Percentiles rank a stretch among this genome's conserved stretches.
Evolutionary conservation across 2,329 filamentous ascomycete species (phyloP).

Genomic region (Cryphonectria nitschkei): DNA sequence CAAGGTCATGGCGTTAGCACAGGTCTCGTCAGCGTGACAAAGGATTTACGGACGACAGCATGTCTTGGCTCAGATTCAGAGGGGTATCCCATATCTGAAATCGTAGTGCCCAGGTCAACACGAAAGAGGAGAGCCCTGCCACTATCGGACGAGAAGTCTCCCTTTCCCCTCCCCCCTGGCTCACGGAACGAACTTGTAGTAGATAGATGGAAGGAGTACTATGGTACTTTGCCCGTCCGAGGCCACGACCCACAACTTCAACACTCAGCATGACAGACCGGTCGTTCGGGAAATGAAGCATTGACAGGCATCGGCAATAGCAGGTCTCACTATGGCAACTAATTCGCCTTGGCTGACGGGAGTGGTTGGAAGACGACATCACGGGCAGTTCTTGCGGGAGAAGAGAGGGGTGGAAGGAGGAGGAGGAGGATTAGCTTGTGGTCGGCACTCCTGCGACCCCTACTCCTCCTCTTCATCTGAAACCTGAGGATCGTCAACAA

Average conservation of each 20-base stretch:
- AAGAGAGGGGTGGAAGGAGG: not conserved
- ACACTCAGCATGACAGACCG: conserved; percentile 4
- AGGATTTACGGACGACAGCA: not conserved
- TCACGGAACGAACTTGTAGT: not conserved
- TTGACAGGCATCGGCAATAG: not conserved
- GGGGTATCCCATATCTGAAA: not conserved
- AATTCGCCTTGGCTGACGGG: not conserved
- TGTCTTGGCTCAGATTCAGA: not conserved
- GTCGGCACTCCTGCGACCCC: conserved; percentile 3
- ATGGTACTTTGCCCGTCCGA: not conserved
- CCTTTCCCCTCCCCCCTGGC: not conserved
- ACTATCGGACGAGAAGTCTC: not conserved
- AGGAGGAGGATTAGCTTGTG: not conserved
- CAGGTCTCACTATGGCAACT: conserved; percentile 7
- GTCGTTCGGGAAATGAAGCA: conserved; percentile 10
- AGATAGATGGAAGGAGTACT: not conserved
- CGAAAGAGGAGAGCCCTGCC: not conserved
- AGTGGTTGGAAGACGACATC: not conserved
- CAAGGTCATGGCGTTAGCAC: not conserved
- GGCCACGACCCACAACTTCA: not conserved
- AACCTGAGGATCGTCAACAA: conserved; percentile 7
- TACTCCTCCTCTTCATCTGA: not conserved
- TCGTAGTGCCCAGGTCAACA: not conserved
- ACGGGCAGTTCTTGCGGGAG: not conserved
- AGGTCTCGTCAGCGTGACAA: not conserved